Base-by-base conservation (phyloP, 352 stramenopile species). In the Phytophthora hybrid region DNA sequence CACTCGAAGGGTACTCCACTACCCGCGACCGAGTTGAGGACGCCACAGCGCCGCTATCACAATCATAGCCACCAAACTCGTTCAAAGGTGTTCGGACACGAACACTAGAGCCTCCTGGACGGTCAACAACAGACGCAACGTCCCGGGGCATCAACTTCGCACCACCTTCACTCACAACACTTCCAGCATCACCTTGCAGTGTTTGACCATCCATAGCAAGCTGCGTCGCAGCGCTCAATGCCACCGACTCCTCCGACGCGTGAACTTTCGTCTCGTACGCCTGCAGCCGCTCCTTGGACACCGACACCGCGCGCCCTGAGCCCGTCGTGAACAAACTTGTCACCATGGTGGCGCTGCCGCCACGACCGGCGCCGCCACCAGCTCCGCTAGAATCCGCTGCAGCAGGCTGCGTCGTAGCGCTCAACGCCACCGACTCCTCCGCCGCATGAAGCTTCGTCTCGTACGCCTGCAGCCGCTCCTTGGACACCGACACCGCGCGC, bases 271-370 rank as follows among this genome's bases (percentile, higher is more conserved):
- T 39, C 46, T 71, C 67, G 61, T 82, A 81, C 16, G 73, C 63
- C 14, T 58, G 67, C 41, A 87, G 26, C 14, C 69, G 71, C 32
- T 67, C 65, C 23, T 58, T 69, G 72, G 19, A 39, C 32, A 39
- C 32, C 32, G 76, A 86, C 6, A 86, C 58, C n/a, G 58, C 55
- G 29, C 69, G 60, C 0, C 79, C 79, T 13, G 67, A 74, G 6
- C 69, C 70, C 1, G 79, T 83, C 58, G 77, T 61, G 59, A 85
- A 85, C 6, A 78, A 57, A 56, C 71, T 67, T 9, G 65, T 14
- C 26, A 77, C 59, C 41, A 23, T 56, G 8, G 51, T n/a, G 16
- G 51, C 11, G 51, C 51, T 34, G 21, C 23, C 21, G 41, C 5
- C 39, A n/a, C 11, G 11, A n/a, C 14, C 39, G 39, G 39, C 39